These are phyloP conservation scores for Magnolia sinica DNA, from an alignment of 164 flowering plant genomes.

Conservation along the genomic window DNA sequence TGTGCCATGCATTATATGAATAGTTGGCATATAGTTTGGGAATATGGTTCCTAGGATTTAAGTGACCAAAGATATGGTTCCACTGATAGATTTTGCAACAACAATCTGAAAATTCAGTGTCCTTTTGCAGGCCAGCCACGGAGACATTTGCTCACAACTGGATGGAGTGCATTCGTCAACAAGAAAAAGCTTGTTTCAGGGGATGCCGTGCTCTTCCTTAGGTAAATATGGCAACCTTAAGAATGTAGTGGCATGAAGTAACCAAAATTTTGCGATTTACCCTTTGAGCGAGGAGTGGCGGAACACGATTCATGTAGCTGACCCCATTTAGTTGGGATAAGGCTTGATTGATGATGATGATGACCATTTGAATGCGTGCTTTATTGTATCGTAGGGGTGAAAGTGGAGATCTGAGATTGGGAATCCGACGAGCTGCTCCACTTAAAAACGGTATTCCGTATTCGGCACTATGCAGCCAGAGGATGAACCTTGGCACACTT, in stretches of 20 bases:
- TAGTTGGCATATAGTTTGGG: too few species aligned
- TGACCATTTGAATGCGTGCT: neutral
- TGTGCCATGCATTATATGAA: too few species aligned
- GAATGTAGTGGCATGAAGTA: neutral
- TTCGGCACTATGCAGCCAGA: constrained; percentile 36
- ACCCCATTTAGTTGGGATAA: too few species aligned
- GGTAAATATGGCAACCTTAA: constrained; percentile 33
- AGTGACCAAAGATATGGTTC: neutral
- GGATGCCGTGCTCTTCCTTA: constrained; percentile 95
- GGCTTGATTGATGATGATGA: neutral
- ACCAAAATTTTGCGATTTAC: neutral
- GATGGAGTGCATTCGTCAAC: constrained; percentile 98
- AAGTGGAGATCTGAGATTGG: constrained; percentile 86
- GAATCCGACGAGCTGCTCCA: constrained; percentile 76
- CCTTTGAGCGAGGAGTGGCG: neutral
- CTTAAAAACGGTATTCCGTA: constrained; percentile 35
- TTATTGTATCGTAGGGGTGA: constrained; percentile 50
- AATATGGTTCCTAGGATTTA: neutral
- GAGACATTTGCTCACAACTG: constrained; percentile 96
- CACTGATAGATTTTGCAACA: neutral
- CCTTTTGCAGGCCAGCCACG: constrained; percentile 80
- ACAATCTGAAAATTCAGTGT: neutral
- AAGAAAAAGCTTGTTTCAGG: constrained; percentile 96
- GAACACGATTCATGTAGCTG: too few species aligned
- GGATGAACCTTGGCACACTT: constrained; percentile 32